Base-by-base conservation (phyloP, 768 basidiomycete species). In the Kwoniella newhampshirensis region DNA sequence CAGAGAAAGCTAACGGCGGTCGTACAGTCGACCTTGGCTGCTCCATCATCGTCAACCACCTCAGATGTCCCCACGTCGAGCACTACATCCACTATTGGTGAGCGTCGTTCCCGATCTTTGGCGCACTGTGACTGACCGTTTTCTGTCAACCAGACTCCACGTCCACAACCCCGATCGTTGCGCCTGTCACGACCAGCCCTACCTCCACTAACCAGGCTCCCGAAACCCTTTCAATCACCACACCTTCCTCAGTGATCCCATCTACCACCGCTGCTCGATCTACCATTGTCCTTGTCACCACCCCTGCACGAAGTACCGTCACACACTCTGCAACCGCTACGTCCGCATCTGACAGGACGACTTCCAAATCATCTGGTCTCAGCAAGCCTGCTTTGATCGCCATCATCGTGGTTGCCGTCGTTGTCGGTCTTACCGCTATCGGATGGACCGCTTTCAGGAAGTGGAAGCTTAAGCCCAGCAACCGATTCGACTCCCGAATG, bases 371-470 rank as follows among this genome's bases (percentile, higher is more conserved):
- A n/a, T 59, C 60, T 18, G 71, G 71, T 8, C 44, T 73, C 12
- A 51, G 55, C 36, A 74, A 71, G 52, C 52, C 64, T 3, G 64
- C 70, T 15, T 43, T 76, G 18, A 73, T 76, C 47, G 68, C 58
- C 12, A 73, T 74, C 47, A 64, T 66, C 42, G 74, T 75, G 4
- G 73, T 73, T 4, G 68, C 67, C 12, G 54, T 60, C n/a, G 66
- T 76, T 3, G 63, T 73, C 21, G 68, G 66, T 35, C 54, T 64
- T 0, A 66, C 60, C 1, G 66, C 60, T 13, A 59, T 63, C 15
- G 62, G 64, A 8, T 76, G 67, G 63, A 74, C 73, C 1, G 45
- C 64, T 23, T 72, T 76, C 61, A 57, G 75, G 41, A 74, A 71
- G 42, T 71, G 60, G 60, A 76, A 76, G 54, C 51, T 76, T 28